Evolutionary conservation across 2,329 filamentous ascomycete species (phyloP).

Genomic region (Paecilomyces dactylethromorphus): DNA sequence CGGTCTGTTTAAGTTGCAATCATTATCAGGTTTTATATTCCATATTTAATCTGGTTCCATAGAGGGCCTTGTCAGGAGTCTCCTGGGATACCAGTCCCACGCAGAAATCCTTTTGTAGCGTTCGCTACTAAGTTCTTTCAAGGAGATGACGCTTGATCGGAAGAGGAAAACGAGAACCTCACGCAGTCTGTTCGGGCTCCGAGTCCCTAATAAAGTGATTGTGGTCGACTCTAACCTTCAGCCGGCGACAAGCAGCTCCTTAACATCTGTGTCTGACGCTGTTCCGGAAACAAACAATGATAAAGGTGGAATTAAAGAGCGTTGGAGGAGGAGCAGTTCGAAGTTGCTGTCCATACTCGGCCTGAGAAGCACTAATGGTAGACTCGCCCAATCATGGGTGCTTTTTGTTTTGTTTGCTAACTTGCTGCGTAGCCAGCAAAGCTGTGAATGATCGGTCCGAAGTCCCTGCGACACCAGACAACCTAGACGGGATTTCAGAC

Average conservation of each 20-base stretch:
- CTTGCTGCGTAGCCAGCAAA: background rate
- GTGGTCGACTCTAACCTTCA: conserved; percentile 8
- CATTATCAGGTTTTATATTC: background rate
- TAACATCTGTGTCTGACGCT: conserved; percentile 17
- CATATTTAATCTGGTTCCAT: background rate
- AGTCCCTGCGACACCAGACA: background rate
- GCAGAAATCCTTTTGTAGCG: background rate
- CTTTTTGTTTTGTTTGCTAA: background rate
- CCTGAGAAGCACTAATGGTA: conserved; percentile 21
- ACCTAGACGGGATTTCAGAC: background rate
- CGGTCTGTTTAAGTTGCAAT: background rate
- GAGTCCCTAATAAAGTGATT: conserved; percentile 13
- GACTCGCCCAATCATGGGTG: background rate
- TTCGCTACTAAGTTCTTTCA: background rate
- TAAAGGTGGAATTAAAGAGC: conserved; percentile 21
- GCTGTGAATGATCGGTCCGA: background rate
- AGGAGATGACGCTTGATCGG: conserved; percentile 13
- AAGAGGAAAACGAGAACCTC: conserved; percentile 13
- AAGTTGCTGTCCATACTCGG: conserved; percentile 31
- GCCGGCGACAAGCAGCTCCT: conserved; percentile 12
- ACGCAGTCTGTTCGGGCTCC: conserved; percentile 18
- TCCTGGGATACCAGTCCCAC: background rate
- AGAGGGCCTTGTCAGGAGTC: background rate
- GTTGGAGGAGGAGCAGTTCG: conserved; percentile 29
- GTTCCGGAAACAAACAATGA: conserved; percentile 6